Evolutionary conservation across 257 asterid genomes (phyloP).

Genomic region (Gynochthodes officinalis): DNA sequence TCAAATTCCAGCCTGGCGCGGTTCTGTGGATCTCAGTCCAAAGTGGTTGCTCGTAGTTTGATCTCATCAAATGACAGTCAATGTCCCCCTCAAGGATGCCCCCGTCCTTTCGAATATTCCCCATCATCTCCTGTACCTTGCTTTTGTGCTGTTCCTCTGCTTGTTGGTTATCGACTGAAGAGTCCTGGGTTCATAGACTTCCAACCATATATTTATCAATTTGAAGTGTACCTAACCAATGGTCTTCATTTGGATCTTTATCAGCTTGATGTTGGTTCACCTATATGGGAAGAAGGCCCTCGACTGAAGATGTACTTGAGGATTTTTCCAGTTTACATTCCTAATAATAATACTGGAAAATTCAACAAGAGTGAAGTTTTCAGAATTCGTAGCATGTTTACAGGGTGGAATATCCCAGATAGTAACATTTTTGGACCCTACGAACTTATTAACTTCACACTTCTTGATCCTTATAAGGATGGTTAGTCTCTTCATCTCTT

Average conservation of each 20-base stretch:
- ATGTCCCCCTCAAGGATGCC: slow-evolving; percentile 56
- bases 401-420: slow-evolving; percentile 79
- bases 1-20: slow-evolving; percentile 21
- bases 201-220: slow-evolving; percentile 45
- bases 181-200: slow-evolving; percentile 89
- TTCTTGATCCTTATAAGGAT: slow-evolving; percentile 49
- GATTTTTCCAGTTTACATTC: slow-evolving; percentile 56
- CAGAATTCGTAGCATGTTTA: slow-evolving; percentile 59
- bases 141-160: slow-evolving; percentile 77
- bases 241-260: slow-evolving; percentile 55
- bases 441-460: slow-evolving; percentile 84
- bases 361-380: slow-evolving; percentile 67
- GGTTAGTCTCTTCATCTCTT: slow-evolving; percentile 41
- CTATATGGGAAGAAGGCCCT: slow-evolving; percentile 65
- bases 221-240: slow-evolving; percentile 48
- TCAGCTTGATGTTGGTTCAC: slow-evolving; percentile 58
- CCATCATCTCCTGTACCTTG: slow-evolving; percentile 54
- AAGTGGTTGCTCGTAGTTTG: slow-evolving; percentile 29
- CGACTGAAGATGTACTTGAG: slow-evolving; percentile 75
- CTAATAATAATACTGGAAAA: slow-evolving; percentile 13
- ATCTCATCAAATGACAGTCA: slow-evolving; percentile 23
- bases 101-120: slow-evolving; percentile 54
- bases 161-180: slow-evolving; percentile 80
- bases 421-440: slow-evolving; percentile 76
- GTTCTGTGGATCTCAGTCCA: slow-evolving; percentile 56